phyloP scores from a whole-genome alignment of 306 rosid species.

The Luffa acutangula region DNA sequence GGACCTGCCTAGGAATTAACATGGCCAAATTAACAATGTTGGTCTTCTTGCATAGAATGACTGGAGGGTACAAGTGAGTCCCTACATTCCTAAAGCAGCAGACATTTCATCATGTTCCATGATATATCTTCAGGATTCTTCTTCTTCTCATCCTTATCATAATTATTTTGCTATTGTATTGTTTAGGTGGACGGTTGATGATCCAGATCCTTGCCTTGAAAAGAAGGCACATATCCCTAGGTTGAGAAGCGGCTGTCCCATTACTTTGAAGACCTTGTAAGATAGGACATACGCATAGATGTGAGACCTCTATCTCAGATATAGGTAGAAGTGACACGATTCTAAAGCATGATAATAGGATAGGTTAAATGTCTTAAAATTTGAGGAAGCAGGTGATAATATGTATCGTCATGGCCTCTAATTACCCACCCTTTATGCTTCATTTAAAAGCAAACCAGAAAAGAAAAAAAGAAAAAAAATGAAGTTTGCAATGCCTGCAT shows the following conservation, averaged over 20 bases:
- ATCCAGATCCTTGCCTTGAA: constrained; percentile 51
- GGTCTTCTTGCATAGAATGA: constrained; percentile 47
- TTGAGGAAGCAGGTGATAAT: not conserved
- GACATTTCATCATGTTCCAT: not conserved
- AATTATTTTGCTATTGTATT: not conserved
- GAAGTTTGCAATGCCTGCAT: not conserved
- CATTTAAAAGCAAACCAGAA: not conserved
- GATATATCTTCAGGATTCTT: not conserved
- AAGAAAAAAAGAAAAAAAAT: not conserved
- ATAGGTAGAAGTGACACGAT: not conserved
- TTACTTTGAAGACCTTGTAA: constrained; percentile 48
- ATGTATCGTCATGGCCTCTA: not conserved
- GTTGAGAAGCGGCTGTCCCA: constrained; percentile 49
- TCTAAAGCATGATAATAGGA: not conserved
- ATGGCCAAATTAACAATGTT: constrained; percentile 62
- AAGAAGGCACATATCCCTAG: constrained; percentile 65
- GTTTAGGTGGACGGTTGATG: constrained; percentile 55
- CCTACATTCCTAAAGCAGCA: not conserved
- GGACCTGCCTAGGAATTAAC: constrained; percentile 66
- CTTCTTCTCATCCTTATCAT: not conserved
- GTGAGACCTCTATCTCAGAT: not conserved
- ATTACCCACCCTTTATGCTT: not conserved
- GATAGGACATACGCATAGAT: constrained; percentile 7
- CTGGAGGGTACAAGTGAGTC: constrained; percentile 50
- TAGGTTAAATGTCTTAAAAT: not conserved